Evolutionary conservation across 768 basidiomycete genomes (phyloP), one percentile per base, ranked within the genome.

Genomic region (Pholiota conissans): DNA sequence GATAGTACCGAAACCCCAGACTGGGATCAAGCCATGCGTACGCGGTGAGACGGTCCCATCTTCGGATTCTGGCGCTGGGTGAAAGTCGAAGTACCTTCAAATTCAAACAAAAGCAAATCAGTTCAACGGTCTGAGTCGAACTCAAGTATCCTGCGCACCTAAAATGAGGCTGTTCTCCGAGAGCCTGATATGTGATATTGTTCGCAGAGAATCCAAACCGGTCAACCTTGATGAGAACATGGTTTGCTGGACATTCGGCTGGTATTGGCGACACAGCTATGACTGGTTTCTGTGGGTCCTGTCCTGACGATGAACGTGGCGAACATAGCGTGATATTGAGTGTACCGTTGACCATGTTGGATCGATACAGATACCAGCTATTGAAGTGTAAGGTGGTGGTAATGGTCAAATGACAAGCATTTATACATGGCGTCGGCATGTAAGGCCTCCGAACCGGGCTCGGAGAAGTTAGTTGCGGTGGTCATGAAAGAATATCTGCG

Each of bases 131-230:
- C 14, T 52, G 20, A 11, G 3, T 14, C 8, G 18, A 11, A 39
- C 16, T n/a, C 30, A 18, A 9, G 42, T 14, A 39, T 24, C 16
- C 18, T 26, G 27, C 70, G n/a, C 46, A 79, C 81, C 79, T 69
- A 56, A 81, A 82, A 54, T 81, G 79, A 1, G 81, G 74, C 52
- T 80, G 76, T 55, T 82, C 81, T n/a, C 71, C 73, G 2, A 78
- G 64, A 7, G 81, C 78, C 63, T 89, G 85, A 66, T 89, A 89
- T 14, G 88, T 87, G 18, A 89, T 60, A 62, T 89, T 89, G 67
- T 89, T 89, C 39, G 87, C 79, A 27, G 85, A 87, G 67, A 85
- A 89, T 3, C 87, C 87, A 64, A 89, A 89, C 16, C 83, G 79
- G 55, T 88, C 86, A 3, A 89, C 80, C 52, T 73, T 74, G 56